Conservation (phyloP, 169 alveolate species). For the Ichthyophthirius multifiliis region DNA sequence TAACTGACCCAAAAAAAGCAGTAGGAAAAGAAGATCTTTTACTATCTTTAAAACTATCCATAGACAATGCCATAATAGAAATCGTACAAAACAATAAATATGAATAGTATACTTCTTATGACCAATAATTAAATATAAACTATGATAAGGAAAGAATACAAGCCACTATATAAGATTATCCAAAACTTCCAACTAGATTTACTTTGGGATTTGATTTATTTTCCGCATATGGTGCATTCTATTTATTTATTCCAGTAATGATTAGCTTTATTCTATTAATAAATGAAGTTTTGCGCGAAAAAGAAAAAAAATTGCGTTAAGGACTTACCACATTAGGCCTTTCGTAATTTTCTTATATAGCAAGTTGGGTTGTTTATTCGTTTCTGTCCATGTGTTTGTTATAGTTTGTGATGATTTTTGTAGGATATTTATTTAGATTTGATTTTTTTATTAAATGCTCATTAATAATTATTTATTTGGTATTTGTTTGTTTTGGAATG, state of each 20-base stretch:
- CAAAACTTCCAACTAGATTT: slow-evolving; percentile 53
- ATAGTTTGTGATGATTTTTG: slow-evolving; percentile 17
- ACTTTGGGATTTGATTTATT: slow-evolving; percentile 42
- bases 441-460: slow-evolving; percentile 43
- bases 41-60: slow-evolving; percentile 26
- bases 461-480: slow-evolving; percentile 1
- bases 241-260: slow-evolving; percentile 56
- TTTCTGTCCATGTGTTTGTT: slow-evolving; percentile 16
- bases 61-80: slow-evolving; percentile 58
- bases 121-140: slow-evolving; percentile 11
- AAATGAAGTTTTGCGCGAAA: slow-evolving; percentile 63
- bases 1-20: slow-evolving; percentile 37
- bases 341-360: slow-evolving; percentile 26
- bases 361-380: slow-evolving; percentile 41
- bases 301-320: slow-evolving; percentile 58
- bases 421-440: slow-evolving; percentile 22
- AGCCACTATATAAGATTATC: slow-evolving; percentile 39
- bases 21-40: slow-evolving; percentile 45
- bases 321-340: slow-evolving; percentile 55
- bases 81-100: slow-evolving; percentile 13
- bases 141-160: slow-evolving; percentile 9
- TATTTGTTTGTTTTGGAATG: slow-evolving; percentile 29
- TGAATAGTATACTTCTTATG: not conserved
- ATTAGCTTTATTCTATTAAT: slow-evolving; percentile 48
- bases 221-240: slow-evolving; percentile 55